Base-by-base conservation (phyloP, 78 protist species). In the Dictyostelium citrinum region DNA sequence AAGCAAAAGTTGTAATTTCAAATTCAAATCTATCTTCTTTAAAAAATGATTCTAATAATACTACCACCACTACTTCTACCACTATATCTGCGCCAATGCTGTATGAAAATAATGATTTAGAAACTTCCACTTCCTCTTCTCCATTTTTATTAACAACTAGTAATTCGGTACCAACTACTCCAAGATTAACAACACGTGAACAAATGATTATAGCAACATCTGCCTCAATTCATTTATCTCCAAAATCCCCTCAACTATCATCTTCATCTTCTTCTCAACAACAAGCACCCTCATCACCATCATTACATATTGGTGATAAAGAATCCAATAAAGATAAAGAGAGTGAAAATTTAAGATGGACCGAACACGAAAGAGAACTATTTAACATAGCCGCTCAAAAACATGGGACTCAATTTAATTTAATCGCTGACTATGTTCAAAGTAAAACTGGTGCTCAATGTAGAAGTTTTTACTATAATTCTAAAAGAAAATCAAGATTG, bases 391-490 rank as follows among this genome's bases (percentile, higher is more conserved):
- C 77, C 5, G 49, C 10, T 14, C 27, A 8, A 22, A 71, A 76
- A 55, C 41, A 64, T 41, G 95, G 95, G 2, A 81, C 76, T n/a
- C 90, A 90, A 43, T 90, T 90, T 58, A 90, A 90, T 58, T 37
- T 71, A 22, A 61, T 90, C 9, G 10, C 95, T 31, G 88, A 71
- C 9, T 12, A 11, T 61, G 22, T 90, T 31, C 27, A 12, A 14
- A 55, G 84, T 14, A 88, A 83, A 35, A 29, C 82, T 11, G 7
- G 22, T 14, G 20, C 51, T 71, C 90, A 83, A 72, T 83, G 90
- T 72, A 41, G 90, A 46, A 71, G 82, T 46, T 83, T 39, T 20
- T 83, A 71, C 39, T 83, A 83, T 49, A 83, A 83, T 24, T 71
- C 81, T 17, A 83, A 83, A 35, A 67, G 90, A 49, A 67, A 41